Evolutionary conservation across 495 filamentous ascomycete species (phyloP), one percentile per base, ranked within the genome.

Genomic region (Halenospora varia): DNA sequence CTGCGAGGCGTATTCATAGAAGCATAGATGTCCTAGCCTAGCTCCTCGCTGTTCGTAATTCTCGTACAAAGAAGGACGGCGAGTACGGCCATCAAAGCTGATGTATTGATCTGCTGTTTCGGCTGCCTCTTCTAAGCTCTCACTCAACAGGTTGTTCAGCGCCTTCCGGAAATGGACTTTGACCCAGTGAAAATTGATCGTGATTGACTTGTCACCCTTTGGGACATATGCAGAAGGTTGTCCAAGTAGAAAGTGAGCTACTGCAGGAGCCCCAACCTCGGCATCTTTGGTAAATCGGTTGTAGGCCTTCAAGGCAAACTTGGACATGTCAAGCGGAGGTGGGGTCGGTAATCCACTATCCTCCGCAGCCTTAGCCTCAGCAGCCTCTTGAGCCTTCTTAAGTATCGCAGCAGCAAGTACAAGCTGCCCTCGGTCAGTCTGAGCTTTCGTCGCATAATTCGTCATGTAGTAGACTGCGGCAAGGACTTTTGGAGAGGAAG

Each of bases 1-100:
- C 35, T 55, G 52, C 4, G 52, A 55, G n/a, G 52, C 52, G 29
- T 58, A 58, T 58, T 58, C 45, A 22, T 58, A 58, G 48, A 58
- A 58, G 35, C 47, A 58, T 18, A 58, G 22, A 46, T 58, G 35
- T 23, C 17, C 39, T 44, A 58, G 56, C 22, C 56, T 51, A 25
- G 48, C 35, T 11, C 56, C 56, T 42, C 39, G 48, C 19, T 52
- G 40, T 20, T 58, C 47, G 47, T 58, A 58, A 25, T 58, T 58
- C 56, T 58, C 29, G 29, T 58, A 58, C 9, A 58, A 25, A 13
- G 40, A 52, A 4, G 47, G 22, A 20, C 39, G 47, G 56, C 56
- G 56, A 25, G 47, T 58, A 58, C 45, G 29, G 56, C 47, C 23
- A 29, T 58, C 22, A 52, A 58, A 58, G 56, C 25, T 53, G 20